A percentile compares a stretch with the other conserved stretches of the same genome.
These are phyloP conservation scores for Asterella californica DNA, from an alignment of 225 moss, liverwort and hornwort genomes.

Conservation along the genomic window DNA sequence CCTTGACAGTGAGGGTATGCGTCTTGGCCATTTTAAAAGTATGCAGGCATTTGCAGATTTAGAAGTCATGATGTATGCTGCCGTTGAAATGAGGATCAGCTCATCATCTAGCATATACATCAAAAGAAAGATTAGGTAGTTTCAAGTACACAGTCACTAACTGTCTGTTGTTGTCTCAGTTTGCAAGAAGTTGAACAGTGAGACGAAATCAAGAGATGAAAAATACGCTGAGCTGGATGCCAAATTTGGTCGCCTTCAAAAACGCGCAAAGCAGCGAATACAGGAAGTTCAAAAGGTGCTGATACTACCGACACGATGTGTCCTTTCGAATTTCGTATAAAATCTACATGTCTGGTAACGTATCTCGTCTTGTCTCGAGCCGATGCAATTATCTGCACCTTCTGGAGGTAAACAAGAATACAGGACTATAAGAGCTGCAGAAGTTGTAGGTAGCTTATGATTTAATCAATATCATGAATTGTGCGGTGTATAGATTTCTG, in stretches of 20 bases:
- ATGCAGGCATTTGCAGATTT: neutral
- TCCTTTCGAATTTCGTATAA: neutral
- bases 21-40: neutral
- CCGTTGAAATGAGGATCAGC: neutral
- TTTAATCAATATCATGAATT: neutral
- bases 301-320: neutral
- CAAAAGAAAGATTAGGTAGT: neutral
- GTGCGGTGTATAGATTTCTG: neutral
- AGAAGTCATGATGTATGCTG: neutral
- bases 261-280: constrained; percentile 93
- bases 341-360: neutral
- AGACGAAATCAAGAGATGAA: constrained; percentile 49
- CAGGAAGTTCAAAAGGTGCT: constrained; percentile 84
- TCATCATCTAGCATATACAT: neutral
- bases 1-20: neutral
- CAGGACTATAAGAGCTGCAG: neutral
- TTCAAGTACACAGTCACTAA: neutral
- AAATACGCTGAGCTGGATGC: constrained; percentile 92
- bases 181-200: constrained; percentile 55
- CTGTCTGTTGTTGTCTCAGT: constrained; percentile 24
- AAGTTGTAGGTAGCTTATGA: neutral
- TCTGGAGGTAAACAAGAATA: neutral
- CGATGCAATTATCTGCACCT: neutral
- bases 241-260: constrained; percentile 88
- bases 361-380: neutral